A percentile compares a stretch with the other conserved stretches of the same genome.
phyloP scores from a whole-genome alignment of 257 asterid genomes.

The Henckelia pumila region DNA sequence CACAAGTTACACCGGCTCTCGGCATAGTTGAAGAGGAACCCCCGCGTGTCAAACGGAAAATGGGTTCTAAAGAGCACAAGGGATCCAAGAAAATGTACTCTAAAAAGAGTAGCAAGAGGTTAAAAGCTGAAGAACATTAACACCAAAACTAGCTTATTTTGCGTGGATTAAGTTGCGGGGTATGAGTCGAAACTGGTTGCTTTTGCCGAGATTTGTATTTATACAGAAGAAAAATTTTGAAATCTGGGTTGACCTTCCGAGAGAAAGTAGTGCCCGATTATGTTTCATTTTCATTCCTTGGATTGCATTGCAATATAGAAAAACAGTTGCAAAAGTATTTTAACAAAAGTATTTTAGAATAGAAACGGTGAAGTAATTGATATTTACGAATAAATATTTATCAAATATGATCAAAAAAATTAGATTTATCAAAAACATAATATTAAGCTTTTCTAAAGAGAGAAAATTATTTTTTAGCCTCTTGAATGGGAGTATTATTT shows the following conservation, averaged over 20 bases:
- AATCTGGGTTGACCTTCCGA: no score
- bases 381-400: no score
- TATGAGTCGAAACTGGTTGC: slow-evolving; percentile 22
- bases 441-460: no score
- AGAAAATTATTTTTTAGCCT: no score
- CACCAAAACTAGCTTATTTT: background rate
- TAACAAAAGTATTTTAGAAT: no score
- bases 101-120: slow-evolving; percentile 39
- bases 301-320: background rate
- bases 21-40: slow-evolving; percentile 31
- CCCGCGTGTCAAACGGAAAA: slow-evolving; percentile 38
- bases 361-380: no score
- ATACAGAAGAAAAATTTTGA: no score
- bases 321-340: no score
- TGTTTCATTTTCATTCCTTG: background rate
- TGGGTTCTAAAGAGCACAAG: slow-evolving; percentile 28
- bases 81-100: slow-evolving; percentile 45
- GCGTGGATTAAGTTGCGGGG: background rate
- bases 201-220: background rate
- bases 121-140: slow-evolving; percentile 31
- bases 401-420: no score
- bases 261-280: no score
- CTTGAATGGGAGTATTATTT: no score
- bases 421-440: no score
- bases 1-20: slow-evolving; percentile 28